A percentile compares a stretch with the other conserved stretches of the same genome.
Conservation (phyloP, 2,329 filamentous ascomycete species). For the Verticillium albo-atrum region DNA sequence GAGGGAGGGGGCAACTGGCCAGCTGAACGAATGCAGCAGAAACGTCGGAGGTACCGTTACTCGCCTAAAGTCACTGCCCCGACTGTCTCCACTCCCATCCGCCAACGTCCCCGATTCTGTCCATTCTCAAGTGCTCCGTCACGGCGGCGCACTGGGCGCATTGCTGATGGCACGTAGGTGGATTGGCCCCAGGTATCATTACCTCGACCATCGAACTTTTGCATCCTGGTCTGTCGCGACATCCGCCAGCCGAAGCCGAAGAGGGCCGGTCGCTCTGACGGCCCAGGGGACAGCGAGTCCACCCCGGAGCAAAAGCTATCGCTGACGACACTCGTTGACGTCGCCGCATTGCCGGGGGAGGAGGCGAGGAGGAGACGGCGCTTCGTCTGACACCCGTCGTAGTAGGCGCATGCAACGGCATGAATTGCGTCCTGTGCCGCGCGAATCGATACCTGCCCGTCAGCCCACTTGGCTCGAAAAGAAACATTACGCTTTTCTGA, state of each 20-base stretch:
- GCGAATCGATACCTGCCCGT: not conserved
- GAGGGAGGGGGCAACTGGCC: not conserved
- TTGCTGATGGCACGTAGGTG: no score
- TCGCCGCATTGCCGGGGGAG: not conserved
- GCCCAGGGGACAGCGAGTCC: not conserved
- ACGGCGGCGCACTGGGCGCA: no score
- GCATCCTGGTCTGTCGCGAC: not conserved
- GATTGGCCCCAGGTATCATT: not conserved
- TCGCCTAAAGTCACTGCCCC: not conserved
- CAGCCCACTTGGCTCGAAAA: not conserved
- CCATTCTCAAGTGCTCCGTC: not conserved
- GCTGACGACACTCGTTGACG: slow-evolving; percentile 2
- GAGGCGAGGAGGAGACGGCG: not conserved
- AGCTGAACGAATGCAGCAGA: not conserved
- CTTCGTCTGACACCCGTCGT: slow-evolving; percentile 8
- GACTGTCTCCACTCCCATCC: not conserved
- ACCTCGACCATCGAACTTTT: not conserved
- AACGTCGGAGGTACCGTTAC: not conserved
- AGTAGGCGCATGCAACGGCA: slow-evolving; percentile 3
- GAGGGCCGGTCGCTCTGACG: not conserved
- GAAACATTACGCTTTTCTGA: not conserved
- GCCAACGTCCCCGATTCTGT: not conserved
- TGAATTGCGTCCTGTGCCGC: not conserved
- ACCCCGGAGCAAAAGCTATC: not conserved
- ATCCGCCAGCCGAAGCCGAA: not conserved